Evolutionary conservation across 805 yeast species (phyloP).

Genomic region (Suhomyces kilbournensis): DNA sequence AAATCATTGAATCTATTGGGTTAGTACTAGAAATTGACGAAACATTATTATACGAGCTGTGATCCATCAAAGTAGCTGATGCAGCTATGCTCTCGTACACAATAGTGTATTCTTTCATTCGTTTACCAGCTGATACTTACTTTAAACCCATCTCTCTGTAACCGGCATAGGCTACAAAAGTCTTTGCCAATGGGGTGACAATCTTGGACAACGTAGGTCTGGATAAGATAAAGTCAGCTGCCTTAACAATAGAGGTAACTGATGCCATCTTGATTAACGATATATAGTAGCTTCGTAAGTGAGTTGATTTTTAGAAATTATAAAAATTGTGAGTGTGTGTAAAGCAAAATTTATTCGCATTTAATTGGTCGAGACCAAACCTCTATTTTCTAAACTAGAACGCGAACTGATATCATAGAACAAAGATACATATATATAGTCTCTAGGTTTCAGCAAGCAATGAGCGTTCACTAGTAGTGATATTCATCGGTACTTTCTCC

Average conservation of each 20-base stretch:
- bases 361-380: conserved; percentile 26
- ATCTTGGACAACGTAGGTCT: conserved; percentile 76
- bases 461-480: conserved; percentile 46
- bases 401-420: not conserved
- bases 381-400: conserved; percentile 13
- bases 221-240: conserved; percentile 75
- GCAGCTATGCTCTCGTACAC: not conserved
- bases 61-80: not conserved
- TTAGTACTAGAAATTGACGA: conserved; percentile 10
- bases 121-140: conserved; percentile 22
- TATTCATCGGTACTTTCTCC: conserved; percentile 60
- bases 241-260: conserved; percentile 66
- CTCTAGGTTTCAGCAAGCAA: not conserved
- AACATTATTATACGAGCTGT: not conserved
- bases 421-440: not conserved
- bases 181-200: conserved; percentile 75
- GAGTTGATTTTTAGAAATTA: not conserved
- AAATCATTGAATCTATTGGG: conserved; percentile 71
- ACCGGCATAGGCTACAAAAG: conserved; percentile 73
- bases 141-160: conserved; percentile 93
- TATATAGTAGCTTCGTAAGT: not conserved
- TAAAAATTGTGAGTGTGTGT: not conserved
- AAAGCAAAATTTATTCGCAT: conserved; percentile 17
- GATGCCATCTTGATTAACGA: conserved; percentile 44
- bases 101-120: not conserved